Evolutionary conservation across 2,329 filamentous ascomycete genomes (phyloP), one percentile per base, ranked within the genome.

Genomic region (Cryphonectria nitschkei): DNA sequence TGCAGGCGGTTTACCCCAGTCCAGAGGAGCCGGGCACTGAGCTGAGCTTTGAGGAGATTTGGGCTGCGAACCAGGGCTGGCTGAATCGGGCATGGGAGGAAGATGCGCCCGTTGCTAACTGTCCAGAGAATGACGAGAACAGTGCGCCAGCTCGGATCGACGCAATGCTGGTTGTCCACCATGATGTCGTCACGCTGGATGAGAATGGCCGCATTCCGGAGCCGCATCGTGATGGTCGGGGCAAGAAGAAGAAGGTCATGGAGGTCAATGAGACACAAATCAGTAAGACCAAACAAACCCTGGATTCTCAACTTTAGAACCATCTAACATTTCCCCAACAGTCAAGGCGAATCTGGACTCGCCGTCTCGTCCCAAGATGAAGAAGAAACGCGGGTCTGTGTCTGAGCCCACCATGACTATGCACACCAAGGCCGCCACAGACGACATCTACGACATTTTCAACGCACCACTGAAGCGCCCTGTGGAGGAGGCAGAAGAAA

Each of bases 391-490:
- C 75, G 74, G 81, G 2, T 84, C 87, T 67, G 74, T 81, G 2
- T 84, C 87, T 67, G 95, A 98, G 80, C 93, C 95, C n/a, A 99
- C 96, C 1, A 98, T 99, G 95, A 99, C 96, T 0, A 89, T 99
- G 74, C 94, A 98, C 78, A 99, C 96, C 16, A 93, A 89, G 76
- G 95, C 96, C 74, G 96, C 96, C 5, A 98, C 95, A 73, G 95
- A 98, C 76, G 96, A 99, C 76, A 98, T 99, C 67, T 98, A 98
- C 77, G 94, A 94, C 70, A 93, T 99, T 64, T 99, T 98, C 82
- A 98, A 96, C 77, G 93, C 96, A 70, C 95, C 96, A 1, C 80
- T 95, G 29, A 81, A 83, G 69, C 73, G 80, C 68, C 79, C 74
- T 72, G 77, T 74, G 22, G 77, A 67, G 0, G 76, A 81, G 22